Evolutionary conservation across 1,284 basidiomycete species (phyloP).

Genomic region (Malassezia restricta): DNA sequence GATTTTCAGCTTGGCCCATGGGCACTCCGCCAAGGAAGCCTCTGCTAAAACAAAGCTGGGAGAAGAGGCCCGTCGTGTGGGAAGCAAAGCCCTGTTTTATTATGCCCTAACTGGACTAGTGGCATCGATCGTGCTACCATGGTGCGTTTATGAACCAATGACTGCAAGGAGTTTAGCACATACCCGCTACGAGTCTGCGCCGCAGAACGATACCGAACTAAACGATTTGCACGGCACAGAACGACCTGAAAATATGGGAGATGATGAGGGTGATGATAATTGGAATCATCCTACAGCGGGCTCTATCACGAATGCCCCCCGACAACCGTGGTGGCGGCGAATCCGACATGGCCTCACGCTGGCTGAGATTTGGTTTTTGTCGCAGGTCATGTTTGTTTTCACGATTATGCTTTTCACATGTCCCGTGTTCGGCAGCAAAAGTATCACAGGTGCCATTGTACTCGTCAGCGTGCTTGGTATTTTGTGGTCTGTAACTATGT

Average conservation of each 20-base stretch:
- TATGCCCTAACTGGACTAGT: conserved; percentile 61
- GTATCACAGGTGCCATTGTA: conserved; percentile 48
- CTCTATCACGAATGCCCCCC: background rate
- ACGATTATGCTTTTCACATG: conserved; percentile 27
- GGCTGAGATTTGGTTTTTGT: conserved; percentile 30
- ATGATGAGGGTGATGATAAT: background rate
- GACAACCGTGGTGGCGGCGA: background rate
- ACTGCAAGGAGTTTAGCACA: background rate
- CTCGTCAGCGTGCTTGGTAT: conserved; percentile 50
- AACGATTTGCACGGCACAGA: background rate
- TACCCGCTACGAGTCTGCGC: background rate
- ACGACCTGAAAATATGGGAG: background rate
- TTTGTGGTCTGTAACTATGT: conserved; percentile 50
- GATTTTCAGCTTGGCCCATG: conserved; percentile 27
- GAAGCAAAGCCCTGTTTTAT: conserved; percentile 69
- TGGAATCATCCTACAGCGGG: background rate
- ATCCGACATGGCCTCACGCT: conserved; percentile 17
- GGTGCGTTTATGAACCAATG: conserved; percentile 52
- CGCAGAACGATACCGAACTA: background rate
- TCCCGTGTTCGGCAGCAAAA: conserved; percentile 18
- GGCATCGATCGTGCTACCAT: conserved; percentile 62
- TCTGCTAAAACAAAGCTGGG: conserved; percentile 16
- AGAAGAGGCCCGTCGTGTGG: conserved; percentile 62
- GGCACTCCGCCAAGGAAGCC: conserved; percentile 16
- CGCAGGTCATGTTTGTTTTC: conserved; percentile 25